Percentiles rank a stretch among this genome's conserved stretches.
phyloP scores from a whole-genome alignment of 805 yeast genomes.

The Yarrowia bubula region DNA sequence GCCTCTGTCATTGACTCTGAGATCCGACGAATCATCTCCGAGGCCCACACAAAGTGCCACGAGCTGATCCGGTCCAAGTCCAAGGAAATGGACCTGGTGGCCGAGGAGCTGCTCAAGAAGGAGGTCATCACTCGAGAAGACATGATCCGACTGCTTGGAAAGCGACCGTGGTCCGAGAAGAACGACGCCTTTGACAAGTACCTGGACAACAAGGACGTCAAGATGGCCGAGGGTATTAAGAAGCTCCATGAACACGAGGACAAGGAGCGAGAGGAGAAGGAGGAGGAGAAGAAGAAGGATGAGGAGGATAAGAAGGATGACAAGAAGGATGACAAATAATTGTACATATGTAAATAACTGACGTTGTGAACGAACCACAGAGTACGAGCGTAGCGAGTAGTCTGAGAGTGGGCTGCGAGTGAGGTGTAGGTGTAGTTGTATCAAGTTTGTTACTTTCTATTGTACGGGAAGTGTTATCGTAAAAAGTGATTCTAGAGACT shows the following conservation, averaged over 20 bases:
- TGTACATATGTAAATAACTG: constrained; percentile 25
- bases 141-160: constrained; percentile 84
- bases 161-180: constrained; percentile 85
- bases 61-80: constrained; percentile 64
- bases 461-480: no score
- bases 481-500: no score
- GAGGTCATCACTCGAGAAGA: constrained; percentile 94
- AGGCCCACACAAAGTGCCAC: constrained; percentile 70
- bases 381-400: neutral
- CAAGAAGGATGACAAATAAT: constrained; percentile 14
- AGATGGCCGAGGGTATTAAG: constrained; percentile 25
- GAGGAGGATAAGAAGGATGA: constrained; percentile 29
- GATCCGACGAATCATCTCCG: constrained; percentile 71
- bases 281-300: neutral
- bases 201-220: constrained; percentile 29
- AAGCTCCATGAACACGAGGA: neutral
- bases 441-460: no score
- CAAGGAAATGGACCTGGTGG: constrained; percentile 78
- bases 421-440: no score
- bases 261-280: neutral
- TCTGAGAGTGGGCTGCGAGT: neutral
- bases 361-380: neutral
- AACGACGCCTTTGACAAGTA: constrained; percentile 54
- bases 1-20: constrained; percentile 79
- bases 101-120: constrained; percentile 77